Conservation (phyloP, 306 rosid genomes). For the Albizia julibrissin region DNA sequence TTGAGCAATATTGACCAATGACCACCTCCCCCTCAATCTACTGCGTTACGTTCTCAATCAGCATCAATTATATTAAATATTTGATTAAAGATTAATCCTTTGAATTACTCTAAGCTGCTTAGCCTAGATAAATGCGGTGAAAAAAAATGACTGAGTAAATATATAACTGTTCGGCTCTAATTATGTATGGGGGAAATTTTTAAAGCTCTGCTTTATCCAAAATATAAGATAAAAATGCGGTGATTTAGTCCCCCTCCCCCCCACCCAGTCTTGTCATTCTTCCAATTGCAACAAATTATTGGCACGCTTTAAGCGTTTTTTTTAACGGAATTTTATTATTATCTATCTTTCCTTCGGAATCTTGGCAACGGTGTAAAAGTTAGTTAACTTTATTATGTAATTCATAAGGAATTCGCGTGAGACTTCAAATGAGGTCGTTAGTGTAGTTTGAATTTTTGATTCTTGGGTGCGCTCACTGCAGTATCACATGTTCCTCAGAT, state of each 20-base stretch:
- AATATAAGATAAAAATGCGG: not conserved
- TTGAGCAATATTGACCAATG: not conserved
- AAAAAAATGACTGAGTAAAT: not conserved
- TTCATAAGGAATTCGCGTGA: too few species aligned
- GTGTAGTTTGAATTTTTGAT: not conserved
- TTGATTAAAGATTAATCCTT: not conserved
- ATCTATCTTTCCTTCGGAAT: too few species aligned
- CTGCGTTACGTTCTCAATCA: not conserved
- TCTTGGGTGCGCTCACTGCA: not conserved
- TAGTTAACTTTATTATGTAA: not conserved
- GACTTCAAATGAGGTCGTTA: not conserved
- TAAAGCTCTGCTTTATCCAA: too few species aligned
- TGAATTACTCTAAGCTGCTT: not conserved
- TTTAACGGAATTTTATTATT: too few species aligned
- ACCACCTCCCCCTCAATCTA: not conserved
- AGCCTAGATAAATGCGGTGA: not conserved
- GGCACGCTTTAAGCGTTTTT: not conserved
- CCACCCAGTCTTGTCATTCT: too few species aligned
- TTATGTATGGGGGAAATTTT: too few species aligned
- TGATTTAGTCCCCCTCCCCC: too few species aligned
- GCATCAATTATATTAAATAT: not conserved
- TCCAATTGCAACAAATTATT: too few species aligned
- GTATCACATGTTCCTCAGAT: not conserved
- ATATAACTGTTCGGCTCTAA: too few species aligned
- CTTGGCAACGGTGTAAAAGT: not conserved